A percentile compares a stretch with the other conserved stretches of the same genome.
phyloP scores from a whole-genome alignment of 371 early-diverging fungal species.

The Parasitella parasitica region DNA sequence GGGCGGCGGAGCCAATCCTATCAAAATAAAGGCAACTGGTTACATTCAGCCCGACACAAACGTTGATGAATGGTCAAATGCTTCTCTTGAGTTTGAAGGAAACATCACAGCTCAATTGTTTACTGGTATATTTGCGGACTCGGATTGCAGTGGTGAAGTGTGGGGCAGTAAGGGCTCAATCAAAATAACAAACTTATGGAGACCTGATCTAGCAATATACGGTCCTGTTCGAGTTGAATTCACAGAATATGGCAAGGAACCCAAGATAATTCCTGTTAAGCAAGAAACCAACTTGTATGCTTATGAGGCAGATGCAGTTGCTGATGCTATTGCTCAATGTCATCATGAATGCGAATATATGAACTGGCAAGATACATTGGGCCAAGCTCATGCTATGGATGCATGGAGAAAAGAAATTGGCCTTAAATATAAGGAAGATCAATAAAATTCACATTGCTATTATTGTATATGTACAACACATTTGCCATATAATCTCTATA shows the following conservation, averaged over 20 bases:
- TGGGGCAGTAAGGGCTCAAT: constrained; percentile 38
- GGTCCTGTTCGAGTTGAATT: constrained; percentile 37
- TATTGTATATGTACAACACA: too few relatives aligned
- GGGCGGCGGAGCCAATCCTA: constrained; percentile 25
- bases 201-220: constrained; percentile 43
- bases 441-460: neutral
- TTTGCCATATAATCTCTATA: too few relatives aligned
- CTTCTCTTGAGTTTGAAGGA: constrained; percentile 36
- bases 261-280: constrained; percentile 23
- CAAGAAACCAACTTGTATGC: constrained; percentile 36
- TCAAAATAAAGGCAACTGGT: constrained; percentile 38
- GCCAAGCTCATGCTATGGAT: constrained; percentile 45
- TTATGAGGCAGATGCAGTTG: constrained; percentile 46
- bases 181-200: constrained; percentile 39
- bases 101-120: constrained; percentile 39
- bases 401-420: constrained; percentile 49
- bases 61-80: constrained; percentile 50
- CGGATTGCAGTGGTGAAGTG: constrained; percentile 36
- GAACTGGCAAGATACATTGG: constrained; percentile 44
- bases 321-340: constrained; percentile 35
- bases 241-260: constrained; percentile 23
- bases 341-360: constrained; percentile 41
- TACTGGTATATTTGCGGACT: constrained; percentile 42
- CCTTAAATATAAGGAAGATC: constrained; percentile 37
- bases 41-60: constrained; percentile 39